Evolutionary conservation across 2,329 filamentous ascomycete genomes (phyloP).

Genomic region (Scedosporium minutisporum): DNA sequence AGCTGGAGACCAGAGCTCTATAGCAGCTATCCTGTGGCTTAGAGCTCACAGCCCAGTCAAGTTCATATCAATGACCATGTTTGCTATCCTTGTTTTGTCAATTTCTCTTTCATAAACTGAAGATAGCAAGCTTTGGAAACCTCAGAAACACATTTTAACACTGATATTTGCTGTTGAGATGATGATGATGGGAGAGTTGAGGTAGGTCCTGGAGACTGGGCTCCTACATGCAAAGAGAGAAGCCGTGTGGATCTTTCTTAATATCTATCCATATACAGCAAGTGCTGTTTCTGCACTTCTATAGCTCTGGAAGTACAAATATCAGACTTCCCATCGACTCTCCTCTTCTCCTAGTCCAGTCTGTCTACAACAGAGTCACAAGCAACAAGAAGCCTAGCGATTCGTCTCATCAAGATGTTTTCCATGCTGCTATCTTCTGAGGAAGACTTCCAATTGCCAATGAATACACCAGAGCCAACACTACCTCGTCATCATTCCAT

Average conservation of each 20-base stretch:
- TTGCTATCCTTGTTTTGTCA: too few species aligned
- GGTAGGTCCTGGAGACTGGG: not conserved
- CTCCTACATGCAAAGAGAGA: not conserved
- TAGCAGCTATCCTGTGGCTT: too few species aligned
- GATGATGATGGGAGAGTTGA: not conserved
- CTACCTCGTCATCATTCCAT: not conserved
- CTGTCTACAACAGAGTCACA: not conserved
- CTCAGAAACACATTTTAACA: too few species aligned
- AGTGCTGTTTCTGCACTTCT: not conserved
- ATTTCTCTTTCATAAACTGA: too few species aligned
- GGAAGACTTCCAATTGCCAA: not conserved
- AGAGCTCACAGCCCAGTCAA: too few species aligned
- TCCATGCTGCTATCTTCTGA: slow-evolving; percentile 1
- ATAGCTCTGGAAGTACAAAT: slow-evolving; percentile 4
- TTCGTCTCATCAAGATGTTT: not conserved
- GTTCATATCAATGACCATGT: too few species aligned
- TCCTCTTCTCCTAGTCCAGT: not conserved
- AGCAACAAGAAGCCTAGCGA: not conserved
- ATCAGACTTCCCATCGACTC: not conserved
- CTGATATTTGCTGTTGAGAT: too few species aligned
- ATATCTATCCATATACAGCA: not conserved
- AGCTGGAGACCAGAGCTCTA: too few species aligned
- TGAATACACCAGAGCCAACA: not conserved
- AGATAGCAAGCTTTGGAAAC: too few species aligned
- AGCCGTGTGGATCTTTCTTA: not conserved